A percentile compares a stretch with the other conserved stretches of the same genome.
phyloP scores from a whole-genome alignment of 2,329 filamentous ascomycete species.

The Apiospora hydei region DNA sequence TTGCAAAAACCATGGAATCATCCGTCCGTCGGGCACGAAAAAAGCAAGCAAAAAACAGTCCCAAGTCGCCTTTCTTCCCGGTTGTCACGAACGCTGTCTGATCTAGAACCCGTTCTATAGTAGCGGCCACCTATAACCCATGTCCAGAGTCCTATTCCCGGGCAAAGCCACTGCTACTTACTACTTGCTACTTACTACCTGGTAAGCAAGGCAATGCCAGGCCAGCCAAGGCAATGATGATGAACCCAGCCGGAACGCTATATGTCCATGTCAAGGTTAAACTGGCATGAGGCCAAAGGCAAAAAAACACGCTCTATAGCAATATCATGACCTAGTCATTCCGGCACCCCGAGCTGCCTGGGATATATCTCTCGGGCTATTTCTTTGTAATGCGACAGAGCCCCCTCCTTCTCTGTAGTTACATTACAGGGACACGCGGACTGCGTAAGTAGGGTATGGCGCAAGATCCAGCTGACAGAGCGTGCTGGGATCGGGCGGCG shows the following conservation, averaged over 20 bases:
- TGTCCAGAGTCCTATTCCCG: neutral
- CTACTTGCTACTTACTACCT: no score
- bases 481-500: neutral
- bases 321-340: neutral
- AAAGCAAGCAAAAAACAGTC: neutral
- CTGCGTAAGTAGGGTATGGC: neutral
- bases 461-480: neutral
- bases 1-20: neutral
- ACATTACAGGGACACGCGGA: neutral
- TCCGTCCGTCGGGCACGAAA: neutral
- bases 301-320: neutral
- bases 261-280: neutral
- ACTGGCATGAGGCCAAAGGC: neutral
- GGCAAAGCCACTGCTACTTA: neutral
- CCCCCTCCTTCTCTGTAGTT: neutral
- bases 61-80: neutral
- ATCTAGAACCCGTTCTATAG: conserved; percentile 1
- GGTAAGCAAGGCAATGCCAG: neutral
- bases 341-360: neutral
- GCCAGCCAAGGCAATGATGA: neutral
- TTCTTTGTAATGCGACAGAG: neutral
- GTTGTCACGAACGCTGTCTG: neutral
- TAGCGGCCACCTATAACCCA: neutral
- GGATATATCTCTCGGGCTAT: conserved; percentile 12
- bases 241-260: neutral